These are phyloP conservation scores for Verticillium longisporum DNA, from an alignment of 2,329 filamentous ascomycete genomes.

Conservation along the genomic window DNA sequence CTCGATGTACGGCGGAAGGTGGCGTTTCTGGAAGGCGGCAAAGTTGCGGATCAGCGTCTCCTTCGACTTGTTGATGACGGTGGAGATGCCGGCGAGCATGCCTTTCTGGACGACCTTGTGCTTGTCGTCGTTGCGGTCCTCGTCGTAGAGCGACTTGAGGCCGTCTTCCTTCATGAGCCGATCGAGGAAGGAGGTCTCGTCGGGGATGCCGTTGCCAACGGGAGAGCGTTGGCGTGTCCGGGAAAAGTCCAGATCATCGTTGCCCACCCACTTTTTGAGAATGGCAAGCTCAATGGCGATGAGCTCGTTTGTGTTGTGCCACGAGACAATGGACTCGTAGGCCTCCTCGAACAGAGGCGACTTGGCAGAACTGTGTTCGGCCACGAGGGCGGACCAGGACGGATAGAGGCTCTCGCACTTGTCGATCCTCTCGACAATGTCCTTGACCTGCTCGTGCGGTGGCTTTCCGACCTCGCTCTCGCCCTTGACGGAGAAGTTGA, in stretches of 20 bases:
- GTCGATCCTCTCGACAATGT: constrained; percentile 85
- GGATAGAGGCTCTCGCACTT: constrained; percentile 82
- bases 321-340: constrained; percentile 83
- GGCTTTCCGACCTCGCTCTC: constrained; percentile 87
- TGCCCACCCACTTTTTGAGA: constrained; percentile 93
- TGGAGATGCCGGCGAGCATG: constrained; percentile 77
- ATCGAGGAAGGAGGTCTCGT: constrained; percentile 92
- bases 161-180: constrained; percentile 93
- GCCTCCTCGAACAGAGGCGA: constrained; percentile 74
- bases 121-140: constrained; percentile 31
- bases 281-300: constrained; percentile 94
- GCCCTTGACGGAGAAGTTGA: constrained; percentile 89
- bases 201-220: constrained; percentile 66
- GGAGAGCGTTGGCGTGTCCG: constrained; percentile 65
- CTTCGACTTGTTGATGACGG: constrained; percentile 90
- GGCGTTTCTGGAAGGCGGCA: constrained; percentile 75
- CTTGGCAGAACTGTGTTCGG: constrained; percentile 68
- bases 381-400: constrained; percentile 66
- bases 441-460: constrained; percentile 79
- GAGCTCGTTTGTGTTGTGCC: constrained; percentile 94
- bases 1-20: constrained; percentile 93
- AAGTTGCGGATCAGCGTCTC: constrained; percentile 83
- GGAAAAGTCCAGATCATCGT: constrained; percentile 87
- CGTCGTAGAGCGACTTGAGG: constrained; percentile 81
- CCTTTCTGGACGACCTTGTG: constrained; percentile 48